Base-by-base conservation (phyloP, 2,329 filamentous ascomycete species). In the Botryotinia globosa region DNA sequence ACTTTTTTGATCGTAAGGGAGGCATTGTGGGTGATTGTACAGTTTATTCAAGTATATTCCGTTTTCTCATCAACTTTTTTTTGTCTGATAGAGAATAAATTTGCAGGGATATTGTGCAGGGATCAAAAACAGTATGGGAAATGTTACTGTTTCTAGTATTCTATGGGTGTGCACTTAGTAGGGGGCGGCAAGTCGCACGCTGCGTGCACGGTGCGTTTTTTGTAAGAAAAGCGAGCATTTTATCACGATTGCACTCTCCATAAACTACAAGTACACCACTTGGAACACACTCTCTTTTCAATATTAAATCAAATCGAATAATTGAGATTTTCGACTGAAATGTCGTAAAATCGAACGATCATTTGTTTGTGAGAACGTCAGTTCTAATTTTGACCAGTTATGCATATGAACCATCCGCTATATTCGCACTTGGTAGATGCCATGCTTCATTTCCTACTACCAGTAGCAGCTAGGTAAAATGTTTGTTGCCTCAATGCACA, bases 1-100 rank as follows among this genome's bases (percentile, higher is more conserved):
- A 39, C 67, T 78, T 78, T 74, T 78, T 79, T 9, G 79, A 79
- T 37, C 77, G 74, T 75, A 77, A 76, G 77, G 74, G 75, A 69
- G 78, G 74, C 80, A 81, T 81, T 73, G 64, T 77, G 18, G n/a
- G 25, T 42, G 45, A 48, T 37, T 45, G 32, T 44, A 59, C 65
- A 29, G 14, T 16, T 42, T 67, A 18, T 67, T 42, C 18, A 56
- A 18, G n/a, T 67, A 56, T 56, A 56, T 42, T 42, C 48, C 62
- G 29, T 65, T 67, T 56, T 67, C 64, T 67, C 62, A 8, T 34
- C 65, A 67, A 67, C 64, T 67, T 67, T 67, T 67, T 67, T 67
- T 42, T 67, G 48, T 67, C 65, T 29, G 25, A 67, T 56, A 51
- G 34, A 39, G 34, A 67, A 67, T 42, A 67, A 67, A 56, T 32